A percentile compares a stretch with the other conserved stretches of the same genome.
Conservation (phyloP, 2,329 filamentous ascomycete genomes). For the Xylariaceae sp. region DNA sequence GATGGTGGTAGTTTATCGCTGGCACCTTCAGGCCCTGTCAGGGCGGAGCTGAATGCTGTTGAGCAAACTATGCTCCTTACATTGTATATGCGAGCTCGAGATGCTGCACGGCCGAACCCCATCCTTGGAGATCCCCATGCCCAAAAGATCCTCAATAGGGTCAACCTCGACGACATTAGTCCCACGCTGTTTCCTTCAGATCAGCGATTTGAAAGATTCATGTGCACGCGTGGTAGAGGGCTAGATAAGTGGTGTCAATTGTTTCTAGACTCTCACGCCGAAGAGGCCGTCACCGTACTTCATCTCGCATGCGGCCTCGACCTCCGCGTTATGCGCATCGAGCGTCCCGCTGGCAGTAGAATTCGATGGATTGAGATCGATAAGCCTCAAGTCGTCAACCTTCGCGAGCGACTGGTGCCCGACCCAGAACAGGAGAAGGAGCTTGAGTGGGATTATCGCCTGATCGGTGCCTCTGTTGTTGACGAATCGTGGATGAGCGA, state of each 20-base stretch:
- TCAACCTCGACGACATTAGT: conserved; percentile 16
- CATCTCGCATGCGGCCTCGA: conserved; percentile 26
- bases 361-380: conserved; percentile 26
- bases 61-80: conserved; percentile 21
- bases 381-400: conserved; percentile 17
- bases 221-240: conserved; percentile 15
- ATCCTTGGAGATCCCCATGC: conserved; percentile 19
- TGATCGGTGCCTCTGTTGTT: conserved; percentile 14
- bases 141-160: conserved; percentile 16
- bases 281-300: conserved; percentile 20
- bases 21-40: conserved; percentile 2
- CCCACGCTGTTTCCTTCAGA: conserved; percentile 16
- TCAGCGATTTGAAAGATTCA: conserved; percentile 16
- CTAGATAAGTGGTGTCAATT: conserved; percentile 22
- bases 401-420: conserved; percentile 19
- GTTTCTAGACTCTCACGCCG: conserved; percentile 18
- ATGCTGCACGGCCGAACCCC: conserved; percentile 15
- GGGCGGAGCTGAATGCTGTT: conserved; percentile 17
- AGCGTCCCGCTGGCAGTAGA: conserved; percentile 1
- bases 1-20: not conserved
- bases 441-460: conserved; percentile 6
- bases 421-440: conserved; percentile 10
- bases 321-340: conserved; percentile 17
- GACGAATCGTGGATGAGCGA: conserved; percentile 19
- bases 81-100: conserved; percentile 15